Percentiles rank a stretch among this genome's conserved stretches.
phyloP scores from a whole-genome alignment of 169 alveolate species.

The Plasmodium coatneyi region DNA sequence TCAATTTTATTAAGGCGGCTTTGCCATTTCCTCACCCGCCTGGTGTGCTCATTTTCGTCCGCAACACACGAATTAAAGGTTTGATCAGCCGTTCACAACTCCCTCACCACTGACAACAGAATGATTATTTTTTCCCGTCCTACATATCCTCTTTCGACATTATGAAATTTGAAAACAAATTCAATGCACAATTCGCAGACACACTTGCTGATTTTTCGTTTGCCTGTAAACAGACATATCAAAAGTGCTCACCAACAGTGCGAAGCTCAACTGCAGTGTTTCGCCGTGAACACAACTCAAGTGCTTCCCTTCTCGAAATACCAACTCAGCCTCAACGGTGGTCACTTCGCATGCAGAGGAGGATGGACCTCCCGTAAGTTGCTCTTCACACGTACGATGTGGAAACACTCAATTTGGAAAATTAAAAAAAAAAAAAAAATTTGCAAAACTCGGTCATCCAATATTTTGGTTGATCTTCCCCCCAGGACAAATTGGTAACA shows the following conservation, averaged over 20 bases:
- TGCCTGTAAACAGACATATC: not conserved
- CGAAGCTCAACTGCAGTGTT: not conserved
- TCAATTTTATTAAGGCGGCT: not conserved
- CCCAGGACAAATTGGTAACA: not conserved
- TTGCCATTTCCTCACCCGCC: not conserved
- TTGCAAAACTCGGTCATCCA: not conserved
- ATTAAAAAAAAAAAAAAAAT: no score
- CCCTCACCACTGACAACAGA: not conserved
- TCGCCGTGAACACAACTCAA: not conserved
- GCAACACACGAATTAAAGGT: not conserved
- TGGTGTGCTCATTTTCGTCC: not conserved
- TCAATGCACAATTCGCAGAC: not conserved
- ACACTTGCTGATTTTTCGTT: not conserved
- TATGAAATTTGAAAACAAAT: not conserved
- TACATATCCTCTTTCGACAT: not conserved
- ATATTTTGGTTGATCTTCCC: not conserved
- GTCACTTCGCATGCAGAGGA: not conserved
- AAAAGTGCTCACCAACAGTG: not conserved
- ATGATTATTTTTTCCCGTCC: not conserved
- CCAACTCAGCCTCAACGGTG: not conserved
- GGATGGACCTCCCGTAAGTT: not conserved
- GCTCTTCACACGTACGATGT: not conserved
- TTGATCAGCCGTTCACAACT: not conserved
- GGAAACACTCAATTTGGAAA: not conserved
- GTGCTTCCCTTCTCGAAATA: not conserved